These are phyloP conservation scores for Mimosa bimucronata DNA, from an alignment of 306 rosid species.

Conservation along the genomic window DNA sequence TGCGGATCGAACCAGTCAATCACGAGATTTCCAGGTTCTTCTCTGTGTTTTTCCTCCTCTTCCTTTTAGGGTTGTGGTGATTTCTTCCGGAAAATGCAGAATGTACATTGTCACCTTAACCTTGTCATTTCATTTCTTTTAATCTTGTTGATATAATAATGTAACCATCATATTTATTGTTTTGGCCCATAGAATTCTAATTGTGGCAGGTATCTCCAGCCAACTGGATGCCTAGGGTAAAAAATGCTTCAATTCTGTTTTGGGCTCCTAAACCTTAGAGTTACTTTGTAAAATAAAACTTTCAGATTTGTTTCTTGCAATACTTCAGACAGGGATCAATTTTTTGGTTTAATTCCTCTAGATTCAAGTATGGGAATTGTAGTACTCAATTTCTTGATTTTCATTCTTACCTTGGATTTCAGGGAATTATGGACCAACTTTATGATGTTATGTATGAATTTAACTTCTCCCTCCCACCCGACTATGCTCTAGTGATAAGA, in stretches of 20 bases:
- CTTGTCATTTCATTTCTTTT: background rate
- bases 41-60: slow-evolving; percentile 5
- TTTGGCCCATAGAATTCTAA: background rate
- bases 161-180: slow-evolving; percentile 10
- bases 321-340: background rate
- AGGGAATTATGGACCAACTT: slow-evolving; percentile 93
- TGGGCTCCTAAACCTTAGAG: slow-evolving; percentile 27
- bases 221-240: background rate
- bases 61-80: slow-evolving; percentile 31
- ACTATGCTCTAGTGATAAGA: slow-evolving; percentile 94
- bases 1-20: slow-evolving; percentile 53
- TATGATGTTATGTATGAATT: slow-evolving; percentile 87
- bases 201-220: background rate
- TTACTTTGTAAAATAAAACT: slow-evolving; percentile 21
- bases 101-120: background rate
- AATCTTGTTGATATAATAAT: slow-evolving; percentile 8
- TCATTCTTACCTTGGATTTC: slow-evolving; percentile 51
- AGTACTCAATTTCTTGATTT: slow-evolving; percentile 19
- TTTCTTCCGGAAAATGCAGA: slow-evolving; percentile 13
- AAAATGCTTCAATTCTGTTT: slow-evolving; percentile 17
- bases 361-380: slow-evolving; percentile 23
- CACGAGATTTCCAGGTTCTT: slow-evolving; percentile 94
- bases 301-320: slow-evolving; percentile 16
- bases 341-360: background rate
- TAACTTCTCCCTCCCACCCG: slow-evolving; percentile 92